Evolutionary conservation across 2,329 filamentous ascomycete species (phyloP), one percentile per base, ranked within the genome.

Genomic region (Nothophaeocryptopus gaeumannii): DNA sequence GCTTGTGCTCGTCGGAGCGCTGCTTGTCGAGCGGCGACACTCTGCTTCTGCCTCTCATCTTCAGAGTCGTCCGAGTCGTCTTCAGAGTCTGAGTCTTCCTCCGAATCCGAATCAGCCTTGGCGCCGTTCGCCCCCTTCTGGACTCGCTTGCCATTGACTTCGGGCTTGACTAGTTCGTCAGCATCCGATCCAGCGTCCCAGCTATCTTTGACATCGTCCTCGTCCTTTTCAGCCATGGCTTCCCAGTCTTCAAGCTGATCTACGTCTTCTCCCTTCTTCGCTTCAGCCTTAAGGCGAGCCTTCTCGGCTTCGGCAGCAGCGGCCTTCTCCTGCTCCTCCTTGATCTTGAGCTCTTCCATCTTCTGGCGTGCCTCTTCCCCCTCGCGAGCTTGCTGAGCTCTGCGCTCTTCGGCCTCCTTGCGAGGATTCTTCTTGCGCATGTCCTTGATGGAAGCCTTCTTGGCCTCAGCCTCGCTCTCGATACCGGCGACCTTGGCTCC

Each of bases 1-100:
- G 90, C 90, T 66, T 95, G 91, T 60, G 84, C 87, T 76, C 96
- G 96, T 63, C 86, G 82, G 66, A 87, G 83, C 16, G 83, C 84
- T 63, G 86, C 83, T 12, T 86, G 88, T 55, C 79, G 79, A 65
- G 87, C 78, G 35, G 83, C 77, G n/a, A 86, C 87, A n/a, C 85
- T 85, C 52, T 79, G 74, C 56, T 86, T 82, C 67, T 95, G 88
- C 47, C 90, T 86, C 16, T 65, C 64, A 2, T 78, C 82, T 4
- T 83, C 79, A 3, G 81, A 82, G 7, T 26, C 20, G 29, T 87
- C 83, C 12, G 76, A 78, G n/a, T 82, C 67, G 8, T 64, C 60
- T 16, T 64, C 78, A n/a, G 70, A 72, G 14, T 84, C 80, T 0
- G 77, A 79, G 14, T 71, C 67, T 9, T 61, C 58, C 26, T 62